Base-by-base conservation (phyloP, 208 protist species). In the Acanthamoeba royreba region DNA sequence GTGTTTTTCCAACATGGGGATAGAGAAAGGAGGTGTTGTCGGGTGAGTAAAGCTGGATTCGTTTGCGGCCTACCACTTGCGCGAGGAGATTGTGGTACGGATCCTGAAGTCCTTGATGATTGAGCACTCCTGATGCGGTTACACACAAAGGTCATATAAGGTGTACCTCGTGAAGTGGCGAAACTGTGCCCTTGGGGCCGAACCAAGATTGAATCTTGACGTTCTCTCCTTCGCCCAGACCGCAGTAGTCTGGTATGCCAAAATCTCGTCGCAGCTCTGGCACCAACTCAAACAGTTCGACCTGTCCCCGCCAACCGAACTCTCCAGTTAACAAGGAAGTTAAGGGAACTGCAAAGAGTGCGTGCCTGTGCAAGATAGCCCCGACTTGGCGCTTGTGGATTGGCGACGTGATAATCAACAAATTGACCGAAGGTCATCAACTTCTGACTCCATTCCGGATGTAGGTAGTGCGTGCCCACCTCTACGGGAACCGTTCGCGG, bases 51-150 rank as follows among this genome's bases (percentile, higher is more conserved):
- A 96, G 46, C 42, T 43, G 25, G 8, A 96, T 94, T 43, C 92
- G 93, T 42, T 96, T 96, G 0, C 35, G 52, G 13, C 95, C 95
- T 25, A 96, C 93, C 0, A 96, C 94, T 91, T 96, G 95, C 53
- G 77, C 69, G 17, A 96, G 42, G 28, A 96, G 53, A 46, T 96
- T 96, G 47, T 96, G 31, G 22, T 94, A 87, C 15, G 91, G 93
- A 38, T 96, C 95, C 55, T 92, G 93, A n/a, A n/a, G n/a, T n/a
- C n/a, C n/a, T n/a, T n/a, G n/a, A n/a, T n/a, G n/a, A n/a, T n/a
- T n/a, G 40, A 93, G 94, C 2, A 93, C 17, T 43, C 87, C 87
- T 33, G 94, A 93, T 4, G 45, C 81, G 11, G 94, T 95, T 4
- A 43, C 47, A 25, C 22, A 25, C 22, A 63, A 63, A 63, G 22